phyloP scores from a whole-genome alignment of 1,284 basidiomycete species.

The Amylostereum areolatum region DNA sequence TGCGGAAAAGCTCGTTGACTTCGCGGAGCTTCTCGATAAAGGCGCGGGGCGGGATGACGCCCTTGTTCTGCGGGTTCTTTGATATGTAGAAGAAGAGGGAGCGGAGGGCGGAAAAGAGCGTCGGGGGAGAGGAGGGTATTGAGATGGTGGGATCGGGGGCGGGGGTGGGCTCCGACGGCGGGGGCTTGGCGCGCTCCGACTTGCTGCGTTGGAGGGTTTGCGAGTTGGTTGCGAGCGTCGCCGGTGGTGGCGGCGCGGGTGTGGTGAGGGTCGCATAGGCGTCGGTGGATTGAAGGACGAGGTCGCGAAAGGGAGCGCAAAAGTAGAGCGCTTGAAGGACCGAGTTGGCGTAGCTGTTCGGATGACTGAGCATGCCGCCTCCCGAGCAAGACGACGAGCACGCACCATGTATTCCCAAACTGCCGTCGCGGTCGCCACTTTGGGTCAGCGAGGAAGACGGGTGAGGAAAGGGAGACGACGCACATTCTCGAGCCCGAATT shows the following conservation, averaged over 20 bases:
- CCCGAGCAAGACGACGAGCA: background rate
- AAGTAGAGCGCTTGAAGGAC: constrained; percentile 95
- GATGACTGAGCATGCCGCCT: background rate
- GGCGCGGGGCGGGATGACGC: constrained; percentile 80
- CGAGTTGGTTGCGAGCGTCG: constrained; percentile 31
- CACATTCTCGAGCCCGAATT: constrained; percentile 92
- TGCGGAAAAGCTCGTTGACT: constrained; percentile 82
- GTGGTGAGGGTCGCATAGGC: constrained; percentile 29
- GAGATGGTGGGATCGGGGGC: constrained; percentile 15
- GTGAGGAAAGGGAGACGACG: constrained; percentile 26
- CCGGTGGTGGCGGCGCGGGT: constrained; percentile 17
- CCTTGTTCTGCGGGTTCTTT: constrained; percentile 67
- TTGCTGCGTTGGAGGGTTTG: constrained; percentile 35
- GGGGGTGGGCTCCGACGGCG: constrained; percentile 13
- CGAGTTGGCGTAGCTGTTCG: constrained; percentile 88
- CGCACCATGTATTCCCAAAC: constrained; percentile 83
- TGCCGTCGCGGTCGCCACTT: constrained; percentile 18
- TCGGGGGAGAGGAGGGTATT: constrained; percentile 62
- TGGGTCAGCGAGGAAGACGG: background rate
- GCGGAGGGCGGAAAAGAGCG: constrained; percentile 85
- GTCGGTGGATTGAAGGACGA: constrained; percentile 57
- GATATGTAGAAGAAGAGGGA: constrained; percentile 86
- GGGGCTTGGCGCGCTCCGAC: constrained; percentile 18
- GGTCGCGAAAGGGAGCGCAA: constrained; percentile 75
- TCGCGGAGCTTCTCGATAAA: constrained; percentile 89